phyloP scores from a whole-genome alignment of 139 green algal genomes.

The Ettlia oleoabundans region DNA sequence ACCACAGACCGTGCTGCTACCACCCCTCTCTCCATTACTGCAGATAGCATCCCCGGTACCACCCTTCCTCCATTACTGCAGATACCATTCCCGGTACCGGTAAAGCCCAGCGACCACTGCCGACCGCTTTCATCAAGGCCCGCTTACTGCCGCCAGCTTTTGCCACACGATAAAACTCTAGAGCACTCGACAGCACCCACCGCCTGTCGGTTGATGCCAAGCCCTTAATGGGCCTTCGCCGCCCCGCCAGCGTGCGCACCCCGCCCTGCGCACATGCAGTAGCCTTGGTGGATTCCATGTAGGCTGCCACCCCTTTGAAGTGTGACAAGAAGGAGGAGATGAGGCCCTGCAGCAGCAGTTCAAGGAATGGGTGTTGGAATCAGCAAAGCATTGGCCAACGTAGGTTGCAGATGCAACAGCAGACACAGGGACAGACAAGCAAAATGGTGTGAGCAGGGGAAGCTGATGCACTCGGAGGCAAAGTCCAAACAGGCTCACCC shows the following conservation, averaged over 20 bases:
- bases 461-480: neutral
- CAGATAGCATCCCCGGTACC: too few relatives aligned
- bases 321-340: conserved; percentile 57
- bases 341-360: conserved; percentile 38
- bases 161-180: neutral
- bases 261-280: conserved; percentile 39
- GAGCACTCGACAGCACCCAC: neutral
- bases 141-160: neutral
- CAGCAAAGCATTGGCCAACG: too few relatives aligned
- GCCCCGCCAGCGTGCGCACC: conserved; percentile 52
- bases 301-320: conserved; percentile 53
- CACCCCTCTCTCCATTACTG: too few relatives aligned
- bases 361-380: too few relatives aligned
- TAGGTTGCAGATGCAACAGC: too few relatives aligned
- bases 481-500: neutral
- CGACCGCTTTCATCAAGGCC: neutral
- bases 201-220: conserved; percentile 22
- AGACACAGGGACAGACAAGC: neutral
- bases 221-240: conserved; percentile 54
- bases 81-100: neutral
- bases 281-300: neutral
- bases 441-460: neutral
- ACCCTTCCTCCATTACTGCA: too few relatives aligned
- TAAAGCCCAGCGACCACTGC: neutral
- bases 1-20: too few relatives aligned